Evolutionary conservation across 2,329 filamentous ascomycete genomes (phyloP).

Genomic region (Volutella citrinella): DNA sequence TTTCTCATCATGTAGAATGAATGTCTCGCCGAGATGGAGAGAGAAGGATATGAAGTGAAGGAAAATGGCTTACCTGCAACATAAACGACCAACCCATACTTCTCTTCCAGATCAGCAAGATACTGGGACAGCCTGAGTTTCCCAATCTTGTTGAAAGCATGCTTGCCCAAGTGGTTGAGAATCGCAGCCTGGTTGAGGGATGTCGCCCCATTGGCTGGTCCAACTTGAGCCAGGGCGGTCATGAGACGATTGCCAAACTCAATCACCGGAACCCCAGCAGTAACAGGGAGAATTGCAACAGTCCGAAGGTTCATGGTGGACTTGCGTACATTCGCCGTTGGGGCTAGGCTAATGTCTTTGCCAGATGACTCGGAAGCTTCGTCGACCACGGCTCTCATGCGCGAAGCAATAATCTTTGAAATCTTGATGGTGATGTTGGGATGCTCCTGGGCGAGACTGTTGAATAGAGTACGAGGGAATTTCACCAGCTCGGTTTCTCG

Average conservation of each 20-base stretch:
- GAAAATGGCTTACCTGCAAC: slow-evolving; percentile 63
- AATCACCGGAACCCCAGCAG: slow-evolving; percentile 85
- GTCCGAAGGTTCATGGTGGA: slow-evolving; percentile 92
- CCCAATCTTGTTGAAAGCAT: slow-evolving; percentile 96
- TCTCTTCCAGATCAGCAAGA: slow-evolving; percentile 93
- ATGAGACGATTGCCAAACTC: slow-evolving; percentile 91
- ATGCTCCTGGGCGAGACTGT: slow-evolving; percentile 94
- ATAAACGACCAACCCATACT: slow-evolving; percentile 92
- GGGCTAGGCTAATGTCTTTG: slow-evolving; percentile 61
- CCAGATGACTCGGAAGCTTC: slow-evolving; percentile 67
- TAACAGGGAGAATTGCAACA: slow-evolving; percentile 87
- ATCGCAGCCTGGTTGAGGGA: slow-evolving; percentile 92
- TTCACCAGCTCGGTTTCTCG: slow-evolving; percentile 95
- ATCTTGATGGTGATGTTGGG: slow-evolving; percentile 99
- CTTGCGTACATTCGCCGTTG: slow-evolving; percentile 56
- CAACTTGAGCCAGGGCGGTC: slow-evolving; percentile 84
- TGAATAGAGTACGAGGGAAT: slow-evolving; percentile 93
- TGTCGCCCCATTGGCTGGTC: slow-evolving; percentile 83
- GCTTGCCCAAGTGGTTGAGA: slow-evolving; percentile 87
- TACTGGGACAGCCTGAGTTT: slow-evolving; percentile 96
- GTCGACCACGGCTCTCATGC: slow-evolving; percentile 87
- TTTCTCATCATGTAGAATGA: slow-evolving; percentile 55
- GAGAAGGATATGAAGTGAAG: slow-evolving; percentile 4
- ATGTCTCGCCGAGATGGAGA: too few relatives aligned
- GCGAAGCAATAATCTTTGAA: slow-evolving; percentile 94